Evolutionary conservation across 2,329 filamentous ascomycete species (phyloP), one percentile per base, ranked within the genome.

Genomic region (Coniochaeta hoffmannii): DNA sequence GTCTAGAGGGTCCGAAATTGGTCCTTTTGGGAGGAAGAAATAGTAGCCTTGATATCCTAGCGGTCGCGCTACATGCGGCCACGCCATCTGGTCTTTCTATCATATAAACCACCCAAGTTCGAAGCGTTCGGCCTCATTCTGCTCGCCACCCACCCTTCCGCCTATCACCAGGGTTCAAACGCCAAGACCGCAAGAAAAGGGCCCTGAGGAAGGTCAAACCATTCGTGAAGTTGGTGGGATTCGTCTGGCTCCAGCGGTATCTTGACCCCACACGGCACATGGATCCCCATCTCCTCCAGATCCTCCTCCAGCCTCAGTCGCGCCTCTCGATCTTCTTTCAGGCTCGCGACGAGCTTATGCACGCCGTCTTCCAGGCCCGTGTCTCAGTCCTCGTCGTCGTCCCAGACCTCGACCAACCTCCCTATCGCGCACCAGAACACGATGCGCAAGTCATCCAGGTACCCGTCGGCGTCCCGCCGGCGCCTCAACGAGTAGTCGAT

Each of bases 331-430:
- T 28, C 24, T 4, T 46, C 9, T 28, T 28, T n/a, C 41, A 46
- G 26, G 41, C 41, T 46, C 41, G 41, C 41, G 41, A 46, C 41
- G 41, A 46, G 41, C 41, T 46, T 46, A 28, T 46, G 41, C 22
- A 46, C 41, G 24, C 41, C 41, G 41, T 46, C 41, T 15, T 24
- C 41, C 10, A 22, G 24, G 9, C 24, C 41, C 41, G 22, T 46
- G 22, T 46, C 7, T 22, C 41, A 46, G 41, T 46, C 41, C 41
- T 28, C 41, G 22, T 46, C 22, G 4, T 28, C 5, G 41, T 15
- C 10, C 41, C 41, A 46, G 41, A 46, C 41, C 41, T 46, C 22
- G 41, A 46, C 41, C 11, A 46, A 46, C 11, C 41, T 46, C 19
- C 41, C 41, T n/a, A 22, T 28, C 41, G 41, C 41, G 41, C 41